Evolutionary conservation across 371 early-diverging fungal species (phyloP).

Genomic region (Coemansia sp.): DNA sequence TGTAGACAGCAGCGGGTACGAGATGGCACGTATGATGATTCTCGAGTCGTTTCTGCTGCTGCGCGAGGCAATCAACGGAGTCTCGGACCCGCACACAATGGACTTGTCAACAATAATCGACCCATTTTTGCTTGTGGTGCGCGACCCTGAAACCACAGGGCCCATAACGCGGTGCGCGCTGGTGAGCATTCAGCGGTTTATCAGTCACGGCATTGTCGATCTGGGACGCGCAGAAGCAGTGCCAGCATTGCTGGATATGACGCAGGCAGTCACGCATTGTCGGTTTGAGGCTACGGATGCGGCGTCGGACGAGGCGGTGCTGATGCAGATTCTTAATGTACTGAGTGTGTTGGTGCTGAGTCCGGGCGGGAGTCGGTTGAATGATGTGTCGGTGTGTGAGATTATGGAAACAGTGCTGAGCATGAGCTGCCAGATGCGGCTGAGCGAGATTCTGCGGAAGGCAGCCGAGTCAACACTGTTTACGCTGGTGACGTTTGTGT

Average conservation of each 20-base stretch:
- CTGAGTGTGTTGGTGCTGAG: constrained; percentile 69
- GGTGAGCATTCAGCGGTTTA: constrained; percentile 82
- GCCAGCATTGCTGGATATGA: constrained; percentile 45
- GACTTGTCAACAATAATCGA: constrained; percentile 75
- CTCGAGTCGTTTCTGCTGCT: constrained; percentile 54
- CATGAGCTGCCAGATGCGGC: constrained; percentile 91
- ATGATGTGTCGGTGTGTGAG: constrained; percentile 91
- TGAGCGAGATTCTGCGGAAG: constrained; percentile 62
- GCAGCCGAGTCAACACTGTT: constrained; percentile 52
- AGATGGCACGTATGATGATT: constrained; percentile 30
- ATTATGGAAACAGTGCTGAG: constrained; percentile 95
- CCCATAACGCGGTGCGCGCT: constrained; percentile 92
- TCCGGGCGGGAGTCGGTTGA: constrained; percentile 65
- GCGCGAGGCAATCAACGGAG: constrained; percentile 50
- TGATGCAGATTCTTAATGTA: constrained; percentile 83
- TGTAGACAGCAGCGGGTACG: constrained; percentile 25
- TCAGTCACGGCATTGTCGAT: constrained; percentile 82
- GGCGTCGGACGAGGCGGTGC: constrained; percentile 88
- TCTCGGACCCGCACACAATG: constrained; percentile 49
- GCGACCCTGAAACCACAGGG: constrained; percentile 88
- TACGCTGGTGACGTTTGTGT: constrained; percentile 43
- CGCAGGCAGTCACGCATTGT: constrained; percentile 86
- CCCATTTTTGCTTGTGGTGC: constrained; percentile 89
- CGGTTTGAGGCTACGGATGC: constrained; percentile 93
- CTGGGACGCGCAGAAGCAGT: constrained; percentile 35